Percentiles rank a stretch among this genome's conserved stretches.
Evolutionary conservation across 352 stramenopile genomes (phyloP).

Genomic region (Globisporangium sylvaticum): DNA sequence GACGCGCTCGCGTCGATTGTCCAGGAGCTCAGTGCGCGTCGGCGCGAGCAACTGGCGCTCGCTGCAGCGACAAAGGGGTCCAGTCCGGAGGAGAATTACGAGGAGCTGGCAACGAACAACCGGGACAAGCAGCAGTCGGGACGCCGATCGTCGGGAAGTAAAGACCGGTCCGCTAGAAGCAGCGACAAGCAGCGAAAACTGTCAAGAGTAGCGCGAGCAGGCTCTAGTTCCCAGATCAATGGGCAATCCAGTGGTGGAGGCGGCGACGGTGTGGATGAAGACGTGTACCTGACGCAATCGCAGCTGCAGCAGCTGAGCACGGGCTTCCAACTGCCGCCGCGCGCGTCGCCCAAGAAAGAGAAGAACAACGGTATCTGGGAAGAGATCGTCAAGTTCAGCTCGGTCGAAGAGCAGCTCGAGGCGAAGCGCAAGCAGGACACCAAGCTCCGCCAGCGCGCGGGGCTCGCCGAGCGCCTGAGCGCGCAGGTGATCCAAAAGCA

Average conservation of each 20-base stretch:
- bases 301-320: slow-evolving; percentile 69
- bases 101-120: not conserved
- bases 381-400: slow-evolving; percentile 78
- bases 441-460: slow-evolving; percentile 23
- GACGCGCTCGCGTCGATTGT: slow-evolving; percentile 37
- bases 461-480: slow-evolving; percentile 43
- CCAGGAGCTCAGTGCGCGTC: slow-evolving; percentile 30
- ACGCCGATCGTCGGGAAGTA: slow-evolving; percentile 17
- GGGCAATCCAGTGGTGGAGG: not conserved
- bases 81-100: not conserved
- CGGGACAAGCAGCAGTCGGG: slow-evolving; percentile 18
- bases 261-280: slow-evolving; percentile 26
- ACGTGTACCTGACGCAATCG: slow-evolving; percentile 62
- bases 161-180: slow-evolving; percentile 19
- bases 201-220: not conserved
- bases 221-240: not conserved
- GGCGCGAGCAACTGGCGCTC: slow-evolving; percentile 33
- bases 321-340: slow-evolving; percentile 59
- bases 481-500: slow-evolving; percentile 54
- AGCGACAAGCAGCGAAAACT: slow-evolving; percentile 5
- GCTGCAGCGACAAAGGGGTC: slow-evolving; percentile 7
- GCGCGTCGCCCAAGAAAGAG: slow-evolving; percentile 69
- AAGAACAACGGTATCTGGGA: slow-evolving; percentile 79
- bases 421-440: slow-evolving; percentile 34
- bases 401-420: slow-evolving; percentile 62